Base-by-base conservation (phyloP, 1,284 basidiomycete genomes). In the Cryptococcus hybrid region DNA sequence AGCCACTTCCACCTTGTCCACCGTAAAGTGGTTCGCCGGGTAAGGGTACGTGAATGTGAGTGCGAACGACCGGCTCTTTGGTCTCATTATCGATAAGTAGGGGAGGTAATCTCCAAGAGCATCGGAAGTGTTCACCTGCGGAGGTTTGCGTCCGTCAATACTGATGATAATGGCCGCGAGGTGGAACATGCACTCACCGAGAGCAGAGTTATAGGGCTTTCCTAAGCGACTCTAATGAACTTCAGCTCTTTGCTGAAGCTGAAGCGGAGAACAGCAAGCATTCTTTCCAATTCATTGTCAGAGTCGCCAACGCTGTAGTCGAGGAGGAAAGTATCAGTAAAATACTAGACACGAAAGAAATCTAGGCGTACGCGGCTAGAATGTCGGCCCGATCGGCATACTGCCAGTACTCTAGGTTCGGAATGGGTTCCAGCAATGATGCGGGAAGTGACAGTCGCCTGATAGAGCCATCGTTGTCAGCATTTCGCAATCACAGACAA, bases 331-430 rank as follows among this genome's bases (percentile, higher is more conserved):
- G 39, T 45, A 7, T 30, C n/a, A 34, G 34, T 13, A 39, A 1
- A 3, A 18, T 36, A 4, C 15, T 8, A n/a, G 12, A 9, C 7
- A 36, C 35, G 8, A 12, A 35, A n/a, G 30, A 30, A 30, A 30
- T 30, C 30, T 30, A 30, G 30, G 66, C 85, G 80, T 72, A 93
- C 91, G 90, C 86, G 68, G 88, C 88, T 73, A 96, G 93, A 47
- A 93, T 81, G 77, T 97, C 94, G 8, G 93, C 92, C 62, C 94
- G 84, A 77, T 97, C 93, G 50, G 93, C 83, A 70, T 95, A 97
- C 64, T 92, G 89, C 90, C 90, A 95, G 78, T 92, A 94, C 78
- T 96, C 93, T 54, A 97, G 84, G 77, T 95, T 96, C 3, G 92
- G 92, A 68, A 93, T 84, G 4, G 92, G 92, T 71, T 95, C 92